These are phyloP conservation scores for Ustilago loliicola DNA, from an alignment of 1,284 basidiomycete genomes.

Conservation along the genomic window DNA sequence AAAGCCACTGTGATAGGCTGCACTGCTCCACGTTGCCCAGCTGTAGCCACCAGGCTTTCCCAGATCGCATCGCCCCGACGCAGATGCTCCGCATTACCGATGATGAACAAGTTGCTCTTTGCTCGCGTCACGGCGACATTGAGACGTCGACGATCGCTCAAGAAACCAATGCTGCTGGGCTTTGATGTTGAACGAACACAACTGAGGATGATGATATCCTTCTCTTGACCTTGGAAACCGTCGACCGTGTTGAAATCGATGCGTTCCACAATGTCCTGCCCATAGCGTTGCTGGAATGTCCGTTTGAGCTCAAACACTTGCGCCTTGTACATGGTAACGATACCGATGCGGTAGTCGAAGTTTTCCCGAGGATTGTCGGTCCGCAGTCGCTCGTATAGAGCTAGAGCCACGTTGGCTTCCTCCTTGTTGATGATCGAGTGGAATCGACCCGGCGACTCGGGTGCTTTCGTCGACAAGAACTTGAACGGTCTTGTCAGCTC, in stretches of 20 bases:
- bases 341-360: conserved; percentile 84
- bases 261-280: conserved; percentile 76
- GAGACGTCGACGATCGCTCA: conserved; percentile 64
- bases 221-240: conserved; percentile 99
- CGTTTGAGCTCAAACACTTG: conserved; percentile 85
- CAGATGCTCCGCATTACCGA: conserved; percentile 89
- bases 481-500: conserved; percentile 87
- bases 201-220: conserved; percentile 98
- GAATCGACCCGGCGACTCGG: conserved; percentile 75
- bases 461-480: conserved; percentile 77
- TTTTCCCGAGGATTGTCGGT: conserved; percentile 75
- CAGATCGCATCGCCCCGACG: conserved; percentile 76
- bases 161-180: conserved; percentile 79
- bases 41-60: conserved; percentile 53
- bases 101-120: conserved; percentile 90
- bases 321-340: conserved; percentile 95
- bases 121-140: conserved; percentile 98
- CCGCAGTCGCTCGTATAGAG: conserved; percentile 82
- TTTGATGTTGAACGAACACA: conserved; percentile 85
- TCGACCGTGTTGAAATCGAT: conserved; percentile 99
- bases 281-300: conserved; percentile 81
- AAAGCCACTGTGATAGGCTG: conserved; percentile 42
- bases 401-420: conserved; percentile 84
- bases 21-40: conserved; percentile 43
- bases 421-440: conserved; percentile 84